Percentiles rank a stretch among this genome's conserved stretches.
phyloP scores from a whole-genome alignment of 768 basidiomycete species.

The Tricholomella constricta region DNA sequence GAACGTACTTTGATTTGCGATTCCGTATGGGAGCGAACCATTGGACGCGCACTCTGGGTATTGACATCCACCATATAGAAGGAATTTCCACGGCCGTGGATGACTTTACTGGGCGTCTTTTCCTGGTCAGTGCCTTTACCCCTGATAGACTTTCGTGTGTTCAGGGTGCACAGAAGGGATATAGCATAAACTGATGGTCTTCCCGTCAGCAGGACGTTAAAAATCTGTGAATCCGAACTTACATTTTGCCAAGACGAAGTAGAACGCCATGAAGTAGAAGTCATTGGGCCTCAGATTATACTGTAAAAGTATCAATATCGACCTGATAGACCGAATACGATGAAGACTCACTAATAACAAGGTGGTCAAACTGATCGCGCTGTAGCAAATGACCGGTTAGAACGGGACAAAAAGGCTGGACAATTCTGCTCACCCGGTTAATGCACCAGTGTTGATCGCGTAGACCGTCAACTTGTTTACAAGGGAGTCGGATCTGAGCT shows the following conservation, averaged over 20 bases:
- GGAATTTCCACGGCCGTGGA: not conserved
- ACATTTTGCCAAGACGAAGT: constrained; percentile 64
- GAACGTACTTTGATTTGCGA: not conserved
- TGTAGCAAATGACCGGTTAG: constrained; percentile 14
- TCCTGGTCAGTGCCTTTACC: not conserved
- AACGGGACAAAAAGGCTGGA: not conserved
- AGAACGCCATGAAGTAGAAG: constrained; percentile 58
- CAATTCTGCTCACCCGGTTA: constrained; percentile 48
- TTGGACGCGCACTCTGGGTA: not conserved
- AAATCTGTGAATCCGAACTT: not conserved
- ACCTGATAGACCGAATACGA: not conserved
- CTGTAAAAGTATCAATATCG: constrained; percentile 28
- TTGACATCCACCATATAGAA: not conserved
- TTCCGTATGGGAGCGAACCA: not conserved
- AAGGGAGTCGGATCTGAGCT: constrained; percentile 51
- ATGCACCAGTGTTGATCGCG: constrained; percentile 60
- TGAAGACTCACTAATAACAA: constrained; percentile 33
- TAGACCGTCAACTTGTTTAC: constrained; percentile 57
- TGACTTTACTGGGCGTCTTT: not conserved
- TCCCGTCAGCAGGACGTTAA: not conserved
- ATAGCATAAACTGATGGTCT: not conserved
- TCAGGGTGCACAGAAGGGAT: not conserved
- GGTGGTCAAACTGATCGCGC: constrained; percentile 43
- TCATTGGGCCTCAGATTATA: constrained; percentile 52
- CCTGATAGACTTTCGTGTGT: not conserved